Evolutionary conservation across 139 green algal species (phyloP), one percentile per base, ranked within the genome.

Genomic region (Nannochloris sp.): DNA sequence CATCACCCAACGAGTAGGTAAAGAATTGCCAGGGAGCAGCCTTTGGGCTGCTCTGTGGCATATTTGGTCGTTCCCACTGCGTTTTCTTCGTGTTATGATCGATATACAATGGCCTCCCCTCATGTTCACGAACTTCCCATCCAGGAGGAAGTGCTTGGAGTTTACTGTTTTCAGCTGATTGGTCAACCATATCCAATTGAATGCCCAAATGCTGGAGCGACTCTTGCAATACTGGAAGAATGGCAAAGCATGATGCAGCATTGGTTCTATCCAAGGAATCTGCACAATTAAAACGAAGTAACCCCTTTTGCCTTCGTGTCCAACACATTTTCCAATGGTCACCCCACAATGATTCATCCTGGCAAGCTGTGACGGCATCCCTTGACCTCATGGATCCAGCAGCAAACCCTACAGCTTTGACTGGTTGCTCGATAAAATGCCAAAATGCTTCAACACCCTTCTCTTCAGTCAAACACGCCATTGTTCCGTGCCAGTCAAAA

Each of bases 231-330:
- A 82, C 78, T 34, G 72, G 61, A 49, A 75, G 54, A 61, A 69
- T 72, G 21, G 62, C 86, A 64, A 97, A 99, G 74, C 94, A 99
- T 61, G 77, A 84, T 12, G 88, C 91, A 5, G 94, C 87, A 67
- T 99, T 99, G 44, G 93, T 99, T 34, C 93, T 77, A 72, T 99
- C 93, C 61, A 99, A 78, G 2, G 84, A 95, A 79, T 99, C 93
- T 0, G 93, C 93, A 55, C 93, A 99, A 76, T 99, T 99, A 78
- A 93, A 97, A 9, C 87, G 71, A 56, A 95, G 64, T n/a, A 91
- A 16, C 6, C 87, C 87, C 0, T 21, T 25, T 76, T 95, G 87
- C 54, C 77, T 69, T 12, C 29, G 53, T 18, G 60, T 23, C 82
- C 80, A 94, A 4, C 63, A 57, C 46, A 68, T 75, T 19, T 62